Conservation (phyloP, 2,329 filamentous ascomycete species). For the Stachybotrys echinatus region DNA sequence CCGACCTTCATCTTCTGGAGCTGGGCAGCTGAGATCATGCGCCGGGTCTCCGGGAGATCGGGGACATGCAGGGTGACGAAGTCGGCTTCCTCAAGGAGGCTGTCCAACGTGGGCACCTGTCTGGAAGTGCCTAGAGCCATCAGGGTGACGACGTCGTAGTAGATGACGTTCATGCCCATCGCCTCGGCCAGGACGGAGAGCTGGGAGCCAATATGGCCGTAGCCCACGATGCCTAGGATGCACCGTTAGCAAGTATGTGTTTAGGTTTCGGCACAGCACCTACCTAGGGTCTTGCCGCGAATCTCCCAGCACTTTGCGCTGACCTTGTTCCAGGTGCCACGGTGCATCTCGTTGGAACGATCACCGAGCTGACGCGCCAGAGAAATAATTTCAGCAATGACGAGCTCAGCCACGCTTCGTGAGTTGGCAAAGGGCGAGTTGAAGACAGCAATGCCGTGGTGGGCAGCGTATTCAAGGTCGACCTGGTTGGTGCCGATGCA, state of each 20-base stretch:
- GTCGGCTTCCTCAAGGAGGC: slow-evolving; percentile 73
- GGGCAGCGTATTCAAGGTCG: slow-evolving; percentile 76
- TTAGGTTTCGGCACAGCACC: slow-evolving; percentile 12
- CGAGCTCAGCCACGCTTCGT: slow-evolving; percentile 90
- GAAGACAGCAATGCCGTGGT: slow-evolving; percentile 91
- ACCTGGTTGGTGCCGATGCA: slow-evolving; percentile 98
- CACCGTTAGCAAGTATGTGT: background rate
- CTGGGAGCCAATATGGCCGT: slow-evolving; percentile 95
- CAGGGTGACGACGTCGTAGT: slow-evolving; percentile 90
- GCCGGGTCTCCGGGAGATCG: slow-evolving; percentile 85
- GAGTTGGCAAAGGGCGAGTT: slow-evolving; percentile 99
- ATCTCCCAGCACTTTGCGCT: slow-evolving; percentile 97
- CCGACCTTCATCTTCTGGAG: slow-evolving; percentile 88
- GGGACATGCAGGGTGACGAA: slow-evolving; percentile 95
- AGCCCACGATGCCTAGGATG: slow-evolving; percentile 74
- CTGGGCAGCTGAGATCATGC: slow-evolving; percentile 79
- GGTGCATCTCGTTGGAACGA: slow-evolving; percentile 90
- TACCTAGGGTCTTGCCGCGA: slow-evolving; percentile 89
- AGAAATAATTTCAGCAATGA: slow-evolving; percentile 88
- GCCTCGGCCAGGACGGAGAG: slow-evolving; percentile 91
- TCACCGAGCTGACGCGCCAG: slow-evolving; percentile 91
- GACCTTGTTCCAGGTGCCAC: slow-evolving; percentile 96
- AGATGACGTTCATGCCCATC: slow-evolving; percentile 97
- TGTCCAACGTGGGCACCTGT: slow-evolving; percentile 74
- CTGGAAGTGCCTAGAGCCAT: slow-evolving; percentile 89